A percentile compares a stretch with the other conserved stretches of the same genome.
phyloP scores from a whole-genome alignment of 2,329 filamentous ascomycete genomes.

The Colletotrichum melonis region DNA sequence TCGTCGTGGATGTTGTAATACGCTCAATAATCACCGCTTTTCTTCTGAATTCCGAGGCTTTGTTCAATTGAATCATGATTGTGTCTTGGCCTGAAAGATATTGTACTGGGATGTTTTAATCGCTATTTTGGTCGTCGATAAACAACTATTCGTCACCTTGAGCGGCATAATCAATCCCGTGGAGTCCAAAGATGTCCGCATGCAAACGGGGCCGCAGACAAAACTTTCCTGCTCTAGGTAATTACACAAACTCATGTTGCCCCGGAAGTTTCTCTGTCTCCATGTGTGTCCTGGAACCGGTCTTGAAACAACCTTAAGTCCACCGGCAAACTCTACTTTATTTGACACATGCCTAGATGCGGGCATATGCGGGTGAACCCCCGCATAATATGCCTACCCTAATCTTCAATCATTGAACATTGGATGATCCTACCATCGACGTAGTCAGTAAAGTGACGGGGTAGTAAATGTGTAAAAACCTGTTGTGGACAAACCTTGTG shows the following conservation, averaged over 20 bases:
- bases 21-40: not conserved
- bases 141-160: too few relatives aligned
- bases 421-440: not conserved
- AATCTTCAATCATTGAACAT: not conserved
- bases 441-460: not conserved
- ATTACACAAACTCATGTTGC: too few relatives aligned
- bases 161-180: not conserved
- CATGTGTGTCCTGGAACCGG: not conserved
- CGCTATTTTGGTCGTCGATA: not conserved
- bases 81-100: not conserved
- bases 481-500: not conserved
- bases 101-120: not conserved
- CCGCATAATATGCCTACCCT: not conserved
- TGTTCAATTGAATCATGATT: not conserved
- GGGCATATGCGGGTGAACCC: not conserved
- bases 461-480: too few relatives aligned
- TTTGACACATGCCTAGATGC: not conserved
- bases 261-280: not conserved
- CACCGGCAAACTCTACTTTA: not conserved
- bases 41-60: not conserved
- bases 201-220: not conserved
- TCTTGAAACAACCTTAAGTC: constrained; percentile 4
- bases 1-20: not conserved
- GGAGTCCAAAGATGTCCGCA: not conserved
- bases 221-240: not conserved